Evolutionary conservation across 768 basidiomycete species (phyloP).

Genomic region (Nidula microcarpa): DNA sequence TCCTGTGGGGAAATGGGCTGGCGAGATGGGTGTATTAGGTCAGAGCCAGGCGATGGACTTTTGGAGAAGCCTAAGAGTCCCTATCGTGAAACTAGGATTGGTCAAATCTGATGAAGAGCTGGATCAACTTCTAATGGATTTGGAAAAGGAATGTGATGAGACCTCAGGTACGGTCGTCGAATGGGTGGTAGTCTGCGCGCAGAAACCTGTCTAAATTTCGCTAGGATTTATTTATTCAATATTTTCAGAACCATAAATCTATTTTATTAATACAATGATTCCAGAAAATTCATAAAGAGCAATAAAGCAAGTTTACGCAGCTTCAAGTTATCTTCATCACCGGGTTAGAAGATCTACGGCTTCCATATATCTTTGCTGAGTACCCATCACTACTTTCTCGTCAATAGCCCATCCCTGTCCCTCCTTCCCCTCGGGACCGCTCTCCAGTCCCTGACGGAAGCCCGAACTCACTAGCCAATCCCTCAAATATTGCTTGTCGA

Average conservation of each 20-base stretch:
- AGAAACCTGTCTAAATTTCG: conserved; percentile 1
- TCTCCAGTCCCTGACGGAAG: conserved; percentile 77
- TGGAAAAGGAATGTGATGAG: conserved; percentile 11
- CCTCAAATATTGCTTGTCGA: conserved; percentile 95
- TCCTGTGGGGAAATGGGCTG: conserved; percentile 10
- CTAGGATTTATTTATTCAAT: too few species aligned
- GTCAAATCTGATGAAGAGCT: conserved; percentile 8
- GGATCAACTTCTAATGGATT: conserved; percentile 7
- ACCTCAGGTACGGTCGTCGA: conserved; percentile 11
- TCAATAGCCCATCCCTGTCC: conserved; percentile 79
- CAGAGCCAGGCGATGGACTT: conserved; percentile 5
- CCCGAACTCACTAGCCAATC: conserved; percentile 81
- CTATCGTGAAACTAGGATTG: conserved; percentile 4
- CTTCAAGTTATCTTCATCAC: too few species aligned
- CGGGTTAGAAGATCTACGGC: conserved; percentile 58
- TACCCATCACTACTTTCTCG: conserved; percentile 72
- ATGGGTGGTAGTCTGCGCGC: conserved; percentile 11
- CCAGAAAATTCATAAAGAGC: too few species aligned
- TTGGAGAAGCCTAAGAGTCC: conserved; percentile 5
- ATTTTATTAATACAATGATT: too few species aligned
- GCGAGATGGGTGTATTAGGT: conserved; percentile 3
- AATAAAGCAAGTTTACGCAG: too few species aligned
- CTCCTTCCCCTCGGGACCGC: conserved; percentile 60
- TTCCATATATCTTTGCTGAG: conserved; percentile 75
- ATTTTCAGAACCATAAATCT: too few species aligned